Evolutionary conservation across 257 asterid genomes (phyloP), one percentile per base, ranked within the genome.

Genomic region (Solanum chaucha): DNA sequence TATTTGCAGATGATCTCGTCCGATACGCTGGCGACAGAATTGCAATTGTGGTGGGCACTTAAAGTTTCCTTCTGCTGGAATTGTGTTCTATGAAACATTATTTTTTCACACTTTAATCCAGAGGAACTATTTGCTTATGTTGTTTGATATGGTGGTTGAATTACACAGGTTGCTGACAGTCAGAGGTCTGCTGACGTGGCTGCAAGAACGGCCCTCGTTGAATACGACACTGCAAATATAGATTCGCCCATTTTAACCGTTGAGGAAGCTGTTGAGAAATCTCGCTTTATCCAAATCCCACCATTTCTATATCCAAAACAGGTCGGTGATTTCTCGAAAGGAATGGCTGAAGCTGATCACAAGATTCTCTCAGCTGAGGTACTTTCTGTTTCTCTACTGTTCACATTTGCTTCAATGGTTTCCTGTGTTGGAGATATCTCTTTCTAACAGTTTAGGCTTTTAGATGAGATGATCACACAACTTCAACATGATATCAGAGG

Each of bases 291-390:
- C 82, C 93, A 90, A 19, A 93, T 93, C 71, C 95, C 95, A 22
- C 89, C 93, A 58, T 88, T 59, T 82, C 0, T 94, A 40, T 68
- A 67, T 85, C 98, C 98, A 10, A 75, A 83, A 72, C 61, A 73
- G 80, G 94, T 94, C 35, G 95, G 95, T 71, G 93, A 94, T 89
- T 92, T 93, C 88, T 90, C 93, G 3, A 82, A 92, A 89, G 96
- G 96, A 89, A 93, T 94, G 98, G 94, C 92, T 88, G 95, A 94
- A 90, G 96, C 96, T 64, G 95, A 94, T 88, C 93, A 92, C 91
- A 92, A 88, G 88, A 92, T 94, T 89, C 91, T 92, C 75, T 91
- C 94, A 14, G 89, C 94, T 26, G 92, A 95, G 95, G 98, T 95
- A 90, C 55, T 81, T 51, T 65, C 58, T 12, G 3, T 20, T 30